phyloP scores from a whole-genome alignment of 805 yeast species.

The Barnettozyma sp. region DNA sequence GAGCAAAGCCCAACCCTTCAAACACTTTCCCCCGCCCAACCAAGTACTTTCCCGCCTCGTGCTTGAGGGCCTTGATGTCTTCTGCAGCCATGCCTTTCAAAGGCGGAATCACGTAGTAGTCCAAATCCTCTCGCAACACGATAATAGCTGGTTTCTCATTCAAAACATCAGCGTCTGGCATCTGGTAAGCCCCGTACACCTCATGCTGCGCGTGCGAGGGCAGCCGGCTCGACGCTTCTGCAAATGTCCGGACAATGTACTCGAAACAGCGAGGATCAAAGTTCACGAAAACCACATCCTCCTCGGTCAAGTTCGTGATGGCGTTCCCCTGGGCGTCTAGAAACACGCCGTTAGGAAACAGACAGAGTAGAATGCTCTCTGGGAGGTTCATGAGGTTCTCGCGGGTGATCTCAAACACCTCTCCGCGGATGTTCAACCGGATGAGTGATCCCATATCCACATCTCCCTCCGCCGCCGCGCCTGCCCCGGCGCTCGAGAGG shows the following conservation, averaged over 20 bases:
- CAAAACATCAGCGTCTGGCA: conserved; percentile 58
- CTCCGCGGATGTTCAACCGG: conserved; percentile 71
- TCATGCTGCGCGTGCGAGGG: conserved; percentile 35
- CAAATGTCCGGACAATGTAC: conserved; percentile 69
- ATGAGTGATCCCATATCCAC: conserved; percentile 53
- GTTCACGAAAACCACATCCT: conserved; percentile 74
- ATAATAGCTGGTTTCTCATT: conserved; percentile 83
- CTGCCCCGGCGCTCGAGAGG: conserved; percentile 1
- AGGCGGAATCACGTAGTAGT: conserved; percentile 86
- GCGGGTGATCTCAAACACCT: conserved; percentile 66
- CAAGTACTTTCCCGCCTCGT: conserved; percentile 64
- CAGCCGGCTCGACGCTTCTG: conserved; percentile 58
- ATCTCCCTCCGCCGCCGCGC: conserved; percentile 27
- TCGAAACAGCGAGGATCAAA: conserved; percentile 83
- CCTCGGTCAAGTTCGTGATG: conserved; percentile 70
- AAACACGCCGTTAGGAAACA: conserved; percentile 88
- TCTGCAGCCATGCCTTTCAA: conserved; percentile 45
- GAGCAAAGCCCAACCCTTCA: conserved; percentile 65
- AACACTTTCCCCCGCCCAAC: conserved; percentile 56
- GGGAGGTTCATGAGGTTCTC: conserved; percentile 90
- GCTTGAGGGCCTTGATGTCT: conserved; percentile 61
- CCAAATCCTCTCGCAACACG: conserved; percentile 89
- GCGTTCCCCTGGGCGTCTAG: conserved; percentile 71
- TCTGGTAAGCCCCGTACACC: conserved; percentile 28
- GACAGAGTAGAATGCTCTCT: conserved; percentile 76